Evolutionary conservation across 306 rosid species (phyloP).

Genomic region (Lablab purpureus): DNA sequence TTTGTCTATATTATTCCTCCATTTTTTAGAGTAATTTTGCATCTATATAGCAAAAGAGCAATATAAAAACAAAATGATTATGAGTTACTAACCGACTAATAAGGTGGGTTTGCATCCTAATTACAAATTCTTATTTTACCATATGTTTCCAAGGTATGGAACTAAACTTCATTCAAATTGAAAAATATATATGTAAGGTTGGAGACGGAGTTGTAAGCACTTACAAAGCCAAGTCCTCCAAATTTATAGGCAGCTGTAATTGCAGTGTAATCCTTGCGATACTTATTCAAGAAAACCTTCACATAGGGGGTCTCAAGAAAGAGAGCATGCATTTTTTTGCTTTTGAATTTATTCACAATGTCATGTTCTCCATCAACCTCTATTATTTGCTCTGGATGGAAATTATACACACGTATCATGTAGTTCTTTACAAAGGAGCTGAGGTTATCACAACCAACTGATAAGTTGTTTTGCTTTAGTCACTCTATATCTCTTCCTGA

Average conservation of each 20-base stretch:
- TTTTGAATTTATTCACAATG: slow-evolving; percentile 37
- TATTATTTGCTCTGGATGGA: slow-evolving; percentile 25
- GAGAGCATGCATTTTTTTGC: slow-evolving; percentile 52
- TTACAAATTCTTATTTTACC: too few species aligned
- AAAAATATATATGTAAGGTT: too few species aligned
- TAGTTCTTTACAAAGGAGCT: slow-evolving; percentile 48
- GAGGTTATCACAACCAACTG: slow-evolving; percentile 55
- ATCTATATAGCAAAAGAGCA: too few species aligned
- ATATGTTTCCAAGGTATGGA: too few species aligned
- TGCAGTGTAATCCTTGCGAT: slow-evolving; percentile 55
- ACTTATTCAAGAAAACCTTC: slow-evolving; percentile 58
- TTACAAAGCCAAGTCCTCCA: slow-evolving; percentile 80
- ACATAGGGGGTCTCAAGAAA: slow-evolving; percentile 69
- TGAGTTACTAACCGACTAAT: too few species aligned
- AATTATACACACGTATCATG: slow-evolving; percentile 36
- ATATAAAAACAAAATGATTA: too few species aligned
- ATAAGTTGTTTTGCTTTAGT: slow-evolving; percentile 55
- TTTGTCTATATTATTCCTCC: too few species aligned
- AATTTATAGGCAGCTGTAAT: slow-evolving; percentile 48
- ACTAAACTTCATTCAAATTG: too few species aligned
- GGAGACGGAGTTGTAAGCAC: slow-evolving; percentile 46
- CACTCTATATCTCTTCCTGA: slow-evolving; percentile 51
- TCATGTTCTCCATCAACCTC: slow-evolving; percentile 39
- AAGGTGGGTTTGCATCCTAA: too few species aligned
- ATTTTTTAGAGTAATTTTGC: too few species aligned